Base-by-base conservation (phyloP, 345 rosid species). In the Mangifera indica region DNA sequence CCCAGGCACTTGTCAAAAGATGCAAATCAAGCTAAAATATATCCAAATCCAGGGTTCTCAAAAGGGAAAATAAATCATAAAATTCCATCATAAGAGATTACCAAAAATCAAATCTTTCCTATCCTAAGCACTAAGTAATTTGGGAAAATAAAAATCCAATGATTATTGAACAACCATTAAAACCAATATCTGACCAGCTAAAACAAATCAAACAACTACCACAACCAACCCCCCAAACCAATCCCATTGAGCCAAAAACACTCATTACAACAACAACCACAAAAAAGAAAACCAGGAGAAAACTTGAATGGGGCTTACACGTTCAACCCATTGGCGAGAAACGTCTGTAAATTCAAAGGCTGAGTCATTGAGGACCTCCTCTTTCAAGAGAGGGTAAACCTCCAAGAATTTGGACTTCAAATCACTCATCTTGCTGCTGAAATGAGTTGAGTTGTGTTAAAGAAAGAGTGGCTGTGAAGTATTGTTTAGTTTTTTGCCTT, bases 321-420 rank as follows among this genome's bases (percentile, higher is more conserved):
- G 76, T 0, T 89, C 88, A 56, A 94, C 91, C 98, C 98, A 92
- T 73, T 81, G 86, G 52, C 93, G 88, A 49, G 97, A 85, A 77
- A 77, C 89, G 51, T 89, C 82, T 7, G 87, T 77, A 86, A 90
- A 92, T 61, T 90, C 97, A 77, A 92, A 94, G 66, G 95, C 82
- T 60, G 98, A 90, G 56, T 94, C 98, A 18, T 85, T 58, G 20
- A 94, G 90, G 56, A 94, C 90, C 77, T 90, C 96, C 46, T 80
- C 79, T 80, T 92, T 94, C 68, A 94, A 85, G 20, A 69, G 67
- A 18, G 82, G 63, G 75, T 89, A 94, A 12, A 82, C 91, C 13
- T 83, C 55, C 76, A 84, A 69, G 81, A 90, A 95, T 45, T 84
- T 82, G 46, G 89, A 75, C 82, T 80, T 91, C 76, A 87, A 91